Percentiles rank a stretch among this genome's conserved stretches.
These are phyloP conservation scores for Globisporangium canariense DNA, from an alignment of 352 stramenopile species.

Conservation along the genomic window DNA sequence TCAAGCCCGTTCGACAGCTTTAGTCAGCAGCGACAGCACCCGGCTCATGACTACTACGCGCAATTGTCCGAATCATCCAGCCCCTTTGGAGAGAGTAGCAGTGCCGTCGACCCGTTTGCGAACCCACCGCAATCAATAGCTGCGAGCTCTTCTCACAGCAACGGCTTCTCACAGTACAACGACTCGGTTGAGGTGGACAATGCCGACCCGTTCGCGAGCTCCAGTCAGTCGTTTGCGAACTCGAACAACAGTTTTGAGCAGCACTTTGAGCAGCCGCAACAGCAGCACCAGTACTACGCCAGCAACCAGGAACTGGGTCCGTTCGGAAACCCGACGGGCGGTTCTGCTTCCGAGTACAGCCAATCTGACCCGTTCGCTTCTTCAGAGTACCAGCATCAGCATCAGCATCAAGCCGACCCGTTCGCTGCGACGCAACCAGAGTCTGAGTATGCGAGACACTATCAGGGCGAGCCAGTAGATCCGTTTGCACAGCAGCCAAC, in stretches of 20 bases:
- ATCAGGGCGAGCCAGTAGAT: slow-evolving; percentile 3
- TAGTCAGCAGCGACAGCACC: slow-evolving; percentile 2
- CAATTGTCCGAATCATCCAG: not conserved
- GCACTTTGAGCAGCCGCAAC: slow-evolving; percentile 3
- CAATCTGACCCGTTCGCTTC: slow-evolving; percentile 3
- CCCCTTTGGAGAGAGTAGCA: not conserved
- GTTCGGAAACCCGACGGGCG: not conserved
- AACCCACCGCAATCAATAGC: not conserved
- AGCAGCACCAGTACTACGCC: slow-evolving; percentile 8
- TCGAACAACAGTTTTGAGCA: slow-evolving; percentile 8
- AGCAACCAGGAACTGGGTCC: slow-evolving; percentile 3
- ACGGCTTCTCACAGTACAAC: slow-evolving; percentile 5
- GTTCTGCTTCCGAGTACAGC: not conserved
- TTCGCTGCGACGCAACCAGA: slow-evolving; percentile 13
- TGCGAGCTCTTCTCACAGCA: slow-evolving; percentile 4
- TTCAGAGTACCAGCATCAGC: not conserved
- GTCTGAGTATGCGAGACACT: not conserved
- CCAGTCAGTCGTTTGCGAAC: not conserved
- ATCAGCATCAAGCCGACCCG: slow-evolving; percentile 10
- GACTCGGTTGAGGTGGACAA: not conserved
- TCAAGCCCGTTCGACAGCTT: slow-evolving; percentile 7
- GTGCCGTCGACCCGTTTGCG: slow-evolving; percentile 3
- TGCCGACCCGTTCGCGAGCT: not conserved
- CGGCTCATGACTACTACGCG: not conserved
- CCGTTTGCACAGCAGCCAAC: slow-evolving; percentile 1